Evolutionary conservation across 2,329 filamentous ascomycete species (phyloP), one percentile per base, ranked within the genome.

Genomic region (Trichoderma pleuroti): DNA sequence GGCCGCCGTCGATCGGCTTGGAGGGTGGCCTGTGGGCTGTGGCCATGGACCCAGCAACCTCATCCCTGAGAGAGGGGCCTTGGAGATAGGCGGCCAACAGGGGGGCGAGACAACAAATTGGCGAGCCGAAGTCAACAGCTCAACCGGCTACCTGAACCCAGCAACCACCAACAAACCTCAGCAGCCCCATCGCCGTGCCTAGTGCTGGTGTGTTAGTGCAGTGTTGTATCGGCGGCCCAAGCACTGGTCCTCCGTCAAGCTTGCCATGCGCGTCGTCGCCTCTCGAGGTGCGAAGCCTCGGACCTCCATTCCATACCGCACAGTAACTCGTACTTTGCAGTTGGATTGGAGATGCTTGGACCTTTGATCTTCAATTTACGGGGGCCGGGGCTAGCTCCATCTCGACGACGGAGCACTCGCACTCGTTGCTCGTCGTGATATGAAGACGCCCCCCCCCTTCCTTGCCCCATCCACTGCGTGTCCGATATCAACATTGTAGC

Each of bases 1-100:
- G 70, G 65, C 46, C 66, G 52, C 66, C 70, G 70, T 71, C 70
- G 70, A 71, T 71, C 70, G 70, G 59, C 56, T 71, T 63, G 65
- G 70, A 59, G 70, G 70, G 62, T 59, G 61, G 34, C 60, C 54
- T 66, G 39, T 42, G 62, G 56, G 3, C 39, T 52, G 49, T 71
- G 26, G 65, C 39, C 62, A 57, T 71, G 26, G 65, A 18, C 39
- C 61, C 63, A 69, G 46, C 57, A 69, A 34, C 63, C 46, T 59
- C 21, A 65, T 65, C 42, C 42, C 46, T 65, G 63, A 52, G 56
- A 60, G 52, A 64, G 62, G 60, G 59, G 60, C 60, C 60, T 49
- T 36, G 32, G 32, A 70, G 68, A 63, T 70, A 66, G 62, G 54
- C 68, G 54, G 62, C 61, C 62, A 66, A 30, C 61, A 70, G 62